Base-by-base conservation (phyloP, 2,329 filamentous ascomycete genomes). In the Hymenoscyphus linearis region DNA sequence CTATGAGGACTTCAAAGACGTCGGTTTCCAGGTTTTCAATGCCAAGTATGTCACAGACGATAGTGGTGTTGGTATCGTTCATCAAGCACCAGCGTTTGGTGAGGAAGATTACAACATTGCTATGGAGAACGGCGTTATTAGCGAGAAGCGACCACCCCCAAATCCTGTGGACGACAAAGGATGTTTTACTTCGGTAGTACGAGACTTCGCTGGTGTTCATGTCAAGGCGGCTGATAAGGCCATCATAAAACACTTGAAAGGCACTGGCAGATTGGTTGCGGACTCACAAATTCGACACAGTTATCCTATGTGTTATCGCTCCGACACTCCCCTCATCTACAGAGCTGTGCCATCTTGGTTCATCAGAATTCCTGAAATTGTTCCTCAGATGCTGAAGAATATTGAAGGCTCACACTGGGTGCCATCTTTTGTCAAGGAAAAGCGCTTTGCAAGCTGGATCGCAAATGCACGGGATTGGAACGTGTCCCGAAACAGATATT, bases 291-390 rank as follows among this genome's bases (percentile, higher is more conserved):
- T 96, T 64, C 91, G 84, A 72, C 93, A 98, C 79, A 93, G 90
- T 69, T 96, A 96, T 74, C 92, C 91, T 22, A 93, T 93, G 84
- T 97, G 93, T 75, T 92, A 90, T 78, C 86, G 93, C 63, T 96
- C 92, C n/a, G 93, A 97, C 73, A 97, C 91, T 0, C 93, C 92
- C 34, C 82, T 98, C 64, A 96, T 98, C 69, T 95, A 96, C 76
- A 86, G 90, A 66, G 91, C 93, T 27, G 91, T 97, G 18, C 90
- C 93, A 9, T 91, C 92, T 0, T 98, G 93, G 93, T 97, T 97
- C 74, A 89, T 98, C 70, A 91, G 90, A 74, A 91, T 97, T 54
- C 85, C 88, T 18, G 84, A 89, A 62, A 89, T 92, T 68, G 85
- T 96, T 57, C 91, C 92, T 1, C 79, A 93, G 66, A 93, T 98